phyloP scores from a whole-genome alignment of 495 filamentous ascomycete genomes.

The Penicillium malachiteum region DNA sequence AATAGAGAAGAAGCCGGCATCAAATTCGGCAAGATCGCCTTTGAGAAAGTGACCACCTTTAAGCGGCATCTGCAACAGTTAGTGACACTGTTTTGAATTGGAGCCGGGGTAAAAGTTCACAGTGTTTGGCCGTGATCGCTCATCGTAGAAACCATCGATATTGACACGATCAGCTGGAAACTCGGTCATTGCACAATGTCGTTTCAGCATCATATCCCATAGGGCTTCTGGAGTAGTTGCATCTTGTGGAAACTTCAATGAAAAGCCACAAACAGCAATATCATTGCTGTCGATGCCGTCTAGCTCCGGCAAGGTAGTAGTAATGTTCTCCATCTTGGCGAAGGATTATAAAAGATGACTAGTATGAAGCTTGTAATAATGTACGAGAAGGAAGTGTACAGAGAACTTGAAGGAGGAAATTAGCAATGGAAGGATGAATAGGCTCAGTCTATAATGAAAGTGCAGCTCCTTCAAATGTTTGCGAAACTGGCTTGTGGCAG shows the following conservation, averaged over 20 bases:
- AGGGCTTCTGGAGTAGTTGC: background rate
- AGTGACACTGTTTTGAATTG: background rate
- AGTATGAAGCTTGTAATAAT: too few species aligned
- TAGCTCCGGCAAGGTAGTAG: too few species aligned
- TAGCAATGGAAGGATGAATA: too few species aligned
- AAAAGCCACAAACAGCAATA: background rate
- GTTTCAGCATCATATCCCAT: background rate
- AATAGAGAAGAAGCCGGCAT: constrained; percentile 60
- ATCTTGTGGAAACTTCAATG: background rate
- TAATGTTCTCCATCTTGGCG: too few species aligned
- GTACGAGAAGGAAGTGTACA: too few species aligned
- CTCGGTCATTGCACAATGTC: background rate
- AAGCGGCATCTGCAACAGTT: background rate
- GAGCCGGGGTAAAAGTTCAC: background rate
- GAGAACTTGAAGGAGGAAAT: too few species aligned
- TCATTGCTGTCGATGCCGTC: too few species aligned
- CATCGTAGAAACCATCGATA: background rate
- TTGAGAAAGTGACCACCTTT: constrained; percentile 47
- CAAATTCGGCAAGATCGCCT: constrained; percentile 55
- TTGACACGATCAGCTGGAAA: background rate
- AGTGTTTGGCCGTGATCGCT: background rate
- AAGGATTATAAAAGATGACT: too few species aligned
- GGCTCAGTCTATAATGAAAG: too few species aligned
- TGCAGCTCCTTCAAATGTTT: too few species aligned
- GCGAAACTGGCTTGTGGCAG: too few species aligned